Percentiles rank a stretch among this genome's conserved stretches.
Evolutionary conservation across 2,329 filamentous ascomycete species (phyloP).

Genomic region (Trichoderma afroharzianum): DNA sequence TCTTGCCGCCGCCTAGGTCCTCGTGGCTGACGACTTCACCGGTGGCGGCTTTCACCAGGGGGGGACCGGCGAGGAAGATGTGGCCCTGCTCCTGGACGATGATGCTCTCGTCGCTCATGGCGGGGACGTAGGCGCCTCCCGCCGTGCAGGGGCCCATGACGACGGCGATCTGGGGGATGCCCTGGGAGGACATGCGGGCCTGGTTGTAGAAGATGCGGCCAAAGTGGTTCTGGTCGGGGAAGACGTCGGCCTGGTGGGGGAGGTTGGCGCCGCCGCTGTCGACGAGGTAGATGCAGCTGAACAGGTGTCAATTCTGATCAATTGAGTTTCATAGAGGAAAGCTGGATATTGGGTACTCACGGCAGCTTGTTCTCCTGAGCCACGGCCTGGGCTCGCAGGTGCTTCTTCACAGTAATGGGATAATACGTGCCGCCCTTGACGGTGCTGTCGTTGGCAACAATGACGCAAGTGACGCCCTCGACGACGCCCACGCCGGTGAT

Average conservation of each 20-base stretch:
- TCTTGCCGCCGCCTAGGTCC: constrained; percentile 81
- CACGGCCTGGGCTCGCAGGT: constrained; percentile 85
- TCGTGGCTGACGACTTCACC: constrained; percentile 89
- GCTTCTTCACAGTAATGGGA: constrained; percentile 96
- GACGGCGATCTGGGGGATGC: constrained; percentile 89
- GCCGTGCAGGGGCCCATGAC: constrained; percentile 98
- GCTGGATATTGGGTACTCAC: constrained; percentile 34
- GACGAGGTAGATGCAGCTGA: constrained; percentile 85
- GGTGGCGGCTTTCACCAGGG: constrained; percentile 92
- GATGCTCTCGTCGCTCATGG: constrained; percentile 96
- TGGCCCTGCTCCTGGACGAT: constrained; percentile 96
- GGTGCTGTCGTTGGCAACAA: constrained; percentile 93
- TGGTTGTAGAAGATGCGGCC: constrained; percentile 98
- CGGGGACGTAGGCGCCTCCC: constrained; percentile 91
- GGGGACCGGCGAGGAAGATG: constrained; percentile 92
- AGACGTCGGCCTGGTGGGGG: constrained; percentile 91
- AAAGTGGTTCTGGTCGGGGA: constrained; percentile 92
- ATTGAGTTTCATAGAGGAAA: not conserved
- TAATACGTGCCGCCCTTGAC: constrained; percentile 98
- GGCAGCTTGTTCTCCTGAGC: constrained; percentile 79
- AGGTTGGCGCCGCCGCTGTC: constrained; percentile 95
- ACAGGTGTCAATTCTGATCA: not conserved
- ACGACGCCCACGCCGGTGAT: constrained; percentile 90
- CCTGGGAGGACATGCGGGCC: constrained; percentile 81
- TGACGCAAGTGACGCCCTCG: constrained; percentile 85